phyloP scores from a whole-genome alignment of 352 stramenopile genomes.

The Lagenidium sp. region DNA sequence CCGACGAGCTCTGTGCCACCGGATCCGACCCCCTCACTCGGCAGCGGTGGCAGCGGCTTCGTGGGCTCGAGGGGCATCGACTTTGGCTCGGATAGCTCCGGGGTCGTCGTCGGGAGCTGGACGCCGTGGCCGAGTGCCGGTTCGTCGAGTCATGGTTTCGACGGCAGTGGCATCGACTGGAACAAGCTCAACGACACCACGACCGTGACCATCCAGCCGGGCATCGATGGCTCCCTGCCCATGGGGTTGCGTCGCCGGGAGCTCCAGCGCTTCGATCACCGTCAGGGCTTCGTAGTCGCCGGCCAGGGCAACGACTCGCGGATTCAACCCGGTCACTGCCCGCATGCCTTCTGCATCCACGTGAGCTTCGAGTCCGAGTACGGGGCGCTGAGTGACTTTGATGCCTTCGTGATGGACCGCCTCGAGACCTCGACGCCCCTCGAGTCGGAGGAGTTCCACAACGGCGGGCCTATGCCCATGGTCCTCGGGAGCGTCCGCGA shows the following conservation, averaged over 20 bases:
- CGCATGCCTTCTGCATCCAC: conserved; percentile 17
- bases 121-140: too few species aligned
- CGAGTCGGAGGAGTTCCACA: conserved; percentile 1
- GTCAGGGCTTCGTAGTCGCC: conserved; percentile 2
- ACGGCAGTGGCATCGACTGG: neutral
- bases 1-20: too few species aligned
- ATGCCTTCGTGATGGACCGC: conserved; percentile 40
- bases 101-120: too few species aligned
- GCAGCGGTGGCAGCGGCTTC: too few species aligned
- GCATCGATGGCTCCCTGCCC: conserved; percentile 3
- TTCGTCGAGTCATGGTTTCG: too few species aligned
- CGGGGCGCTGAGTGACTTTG: conserved; percentile 33
- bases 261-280: conserved; percentile 5
- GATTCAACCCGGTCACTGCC: neutral
- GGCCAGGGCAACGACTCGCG: neutral
- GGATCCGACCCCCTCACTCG: too few species aligned
- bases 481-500: conserved; percentile 20
- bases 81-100: too few species aligned
- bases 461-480: conserved; percentile 13
- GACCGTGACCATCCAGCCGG: neutral
- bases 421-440: conserved; percentile 15
- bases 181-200: conserved; percentile 2
- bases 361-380: conserved; percentile 35
- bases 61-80: too few species aligned
- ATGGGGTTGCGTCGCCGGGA: neutral